These are phyloP conservation scores for Thalia dealbata DNA, from an alignment of 176 grass and related monocot species.

Conservation along the genomic window DNA sequence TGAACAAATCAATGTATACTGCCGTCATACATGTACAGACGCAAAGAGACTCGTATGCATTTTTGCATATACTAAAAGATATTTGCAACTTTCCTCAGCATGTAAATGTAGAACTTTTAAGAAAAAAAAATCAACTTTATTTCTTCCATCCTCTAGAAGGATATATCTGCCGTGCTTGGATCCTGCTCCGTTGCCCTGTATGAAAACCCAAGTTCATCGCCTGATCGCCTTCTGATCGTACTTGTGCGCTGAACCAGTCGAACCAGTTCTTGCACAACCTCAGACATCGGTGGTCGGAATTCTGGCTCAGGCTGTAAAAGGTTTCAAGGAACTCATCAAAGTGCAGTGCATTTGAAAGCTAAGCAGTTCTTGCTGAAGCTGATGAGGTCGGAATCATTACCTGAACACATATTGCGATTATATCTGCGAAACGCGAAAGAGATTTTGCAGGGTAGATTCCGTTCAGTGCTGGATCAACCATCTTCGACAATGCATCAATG, in stretches of 20 bases:
- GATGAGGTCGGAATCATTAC: slow-evolving; percentile 35
- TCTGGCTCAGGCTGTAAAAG: slow-evolving; percentile 70
- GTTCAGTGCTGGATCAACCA: slow-evolving; percentile 92
- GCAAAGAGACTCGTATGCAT: too few relatives aligned
- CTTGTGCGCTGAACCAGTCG: slow-evolving; percentile 85
- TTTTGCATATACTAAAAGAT: too few relatives aligned
- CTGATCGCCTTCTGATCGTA: slow-evolving; percentile 62
- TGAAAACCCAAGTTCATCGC: slow-evolving; percentile 86
- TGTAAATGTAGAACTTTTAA: too few relatives aligned
- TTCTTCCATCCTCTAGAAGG: slow-evolving; percentile 22
- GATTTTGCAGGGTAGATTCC: slow-evolving; percentile 99
- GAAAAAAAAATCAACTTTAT: too few relatives aligned
- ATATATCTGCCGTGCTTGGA: slow-evolving; percentile 42
- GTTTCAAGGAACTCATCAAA: not conserved
- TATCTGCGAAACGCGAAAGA: slow-evolving; percentile 84
- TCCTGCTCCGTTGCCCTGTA: slow-evolving; percentile 64
- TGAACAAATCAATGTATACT: too few relatives aligned
- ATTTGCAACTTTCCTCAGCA: too few relatives aligned
- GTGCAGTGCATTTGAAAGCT: too few relatives aligned
- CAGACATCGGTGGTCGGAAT: slow-evolving; percentile 91
- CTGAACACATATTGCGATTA: slow-evolving; percentile 95
- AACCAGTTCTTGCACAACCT: slow-evolving; percentile 94
- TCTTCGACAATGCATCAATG: slow-evolving; percentile 87
- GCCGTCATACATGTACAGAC: too few relatives aligned
- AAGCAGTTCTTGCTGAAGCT: not conserved